Conservation (phyloP, 2,329 filamentous ascomycete species). For the Dryadomyces sulphureus region DNA sequence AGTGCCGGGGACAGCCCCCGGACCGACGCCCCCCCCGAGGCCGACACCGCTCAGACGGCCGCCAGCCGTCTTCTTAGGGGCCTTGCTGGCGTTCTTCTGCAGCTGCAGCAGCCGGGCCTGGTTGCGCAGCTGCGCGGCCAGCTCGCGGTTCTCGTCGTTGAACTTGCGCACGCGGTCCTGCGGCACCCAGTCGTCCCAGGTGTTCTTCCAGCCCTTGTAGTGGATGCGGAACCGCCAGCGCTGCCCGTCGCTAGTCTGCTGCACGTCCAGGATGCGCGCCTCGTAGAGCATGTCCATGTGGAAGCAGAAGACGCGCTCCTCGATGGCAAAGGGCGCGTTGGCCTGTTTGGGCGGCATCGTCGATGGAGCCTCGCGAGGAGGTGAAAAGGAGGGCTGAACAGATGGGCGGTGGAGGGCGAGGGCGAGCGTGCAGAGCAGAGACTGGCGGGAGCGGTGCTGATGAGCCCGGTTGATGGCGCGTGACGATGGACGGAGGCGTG, state of each 20-base stretch:
- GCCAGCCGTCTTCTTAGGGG: slow-evolving; percentile 31
- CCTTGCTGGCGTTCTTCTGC: slow-evolving; percentile 24
- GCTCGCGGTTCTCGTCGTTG: slow-evolving; percentile 85
- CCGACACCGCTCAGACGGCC: not conserved
- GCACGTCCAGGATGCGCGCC: slow-evolving; percentile 80
- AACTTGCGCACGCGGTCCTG: slow-evolving; percentile 89
- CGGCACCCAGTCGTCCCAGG: slow-evolving; percentile 98
- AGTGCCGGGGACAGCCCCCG: no score
- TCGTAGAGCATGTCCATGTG: slow-evolving; percentile 96
- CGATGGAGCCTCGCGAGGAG: not conserved
- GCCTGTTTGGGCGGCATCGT: slow-evolving; percentile 21
- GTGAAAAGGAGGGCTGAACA: not conserved
- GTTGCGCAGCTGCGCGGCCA: slow-evolving; percentile 59
- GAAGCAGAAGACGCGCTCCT: slow-evolving; percentile 93
- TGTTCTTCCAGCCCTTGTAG: slow-evolving; percentile 99
- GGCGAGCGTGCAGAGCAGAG: not conserved
- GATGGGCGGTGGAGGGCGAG: not conserved
- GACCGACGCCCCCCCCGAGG: no score
- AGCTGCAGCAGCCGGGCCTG: slow-evolving; percentile 50
- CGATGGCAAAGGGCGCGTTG: slow-evolving; percentile 46
- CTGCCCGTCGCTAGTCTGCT: slow-evolving; percentile 26
- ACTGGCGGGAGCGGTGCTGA: no score
- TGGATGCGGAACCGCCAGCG: slow-evolving; percentile 77
- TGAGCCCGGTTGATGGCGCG: no score
- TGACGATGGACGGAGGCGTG: no score